Conservation (phyloP, 176 grass and related monocot species). For the Zea luxurians region DNA sequence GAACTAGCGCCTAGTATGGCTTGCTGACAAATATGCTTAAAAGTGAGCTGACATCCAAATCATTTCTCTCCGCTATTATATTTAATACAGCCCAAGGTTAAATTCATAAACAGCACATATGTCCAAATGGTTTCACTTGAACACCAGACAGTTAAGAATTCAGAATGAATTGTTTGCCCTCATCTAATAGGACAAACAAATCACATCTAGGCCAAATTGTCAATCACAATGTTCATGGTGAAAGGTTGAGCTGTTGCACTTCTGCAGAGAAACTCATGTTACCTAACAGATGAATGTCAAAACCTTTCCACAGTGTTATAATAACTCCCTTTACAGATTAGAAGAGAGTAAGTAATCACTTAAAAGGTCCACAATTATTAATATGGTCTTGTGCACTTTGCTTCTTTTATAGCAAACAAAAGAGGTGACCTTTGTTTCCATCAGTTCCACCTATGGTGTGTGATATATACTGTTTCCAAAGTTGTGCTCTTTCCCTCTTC, state of each 20-base stretch:
- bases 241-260: slow-evolving; percentile 17
- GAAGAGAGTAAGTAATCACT: neutral
- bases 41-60: slow-evolving; percentile 16
- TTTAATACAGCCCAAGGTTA: neutral
- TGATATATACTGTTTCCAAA: neutral
- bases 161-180: neutral
- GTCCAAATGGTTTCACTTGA: slow-evolving; percentile 8
- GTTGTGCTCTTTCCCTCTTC: too few relatives aligned
- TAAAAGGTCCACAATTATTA: too few relatives aligned
- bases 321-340: neutral
- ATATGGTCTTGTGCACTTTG: too few relatives aligned
- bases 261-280: slow-evolving; percentile 1
- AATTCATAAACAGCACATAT: slow-evolving; percentile 2
- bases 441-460: slow-evolving; percentile 12
- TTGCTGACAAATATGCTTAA: neutral
- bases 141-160: neutral
- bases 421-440: slow-evolving; percentile 14
- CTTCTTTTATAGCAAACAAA: neutral
- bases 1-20: neutral
- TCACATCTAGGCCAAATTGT: neutral
- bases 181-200: neutral
- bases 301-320: neutral
- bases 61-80: neutral
- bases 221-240: neutral
- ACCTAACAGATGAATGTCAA: neutral